Percentiles rank a stretch among this genome's conserved stretches.
These are phyloP conservation scores for Aureobasidium sp. DNA, from an alignment of 2,329 filamentous ascomycete species.

Conservation along the genomic window DNA sequence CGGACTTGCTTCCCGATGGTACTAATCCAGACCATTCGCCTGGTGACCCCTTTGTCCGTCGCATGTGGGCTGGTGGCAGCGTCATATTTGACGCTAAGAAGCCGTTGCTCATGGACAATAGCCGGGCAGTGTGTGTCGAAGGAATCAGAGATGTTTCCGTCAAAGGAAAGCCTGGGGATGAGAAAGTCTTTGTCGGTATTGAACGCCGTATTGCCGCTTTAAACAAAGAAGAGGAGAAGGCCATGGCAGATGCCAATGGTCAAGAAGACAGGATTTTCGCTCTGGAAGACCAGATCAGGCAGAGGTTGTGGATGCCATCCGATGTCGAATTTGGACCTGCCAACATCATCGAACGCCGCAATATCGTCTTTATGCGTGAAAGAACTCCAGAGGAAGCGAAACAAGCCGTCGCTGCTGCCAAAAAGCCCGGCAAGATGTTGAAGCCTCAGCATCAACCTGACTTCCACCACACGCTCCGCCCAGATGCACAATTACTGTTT, in stretches of 20 bases:
- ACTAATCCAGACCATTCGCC: conserved; percentile 75
- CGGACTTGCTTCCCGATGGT: conserved; percentile 65
- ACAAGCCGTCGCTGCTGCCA: conserved; percentile 22
- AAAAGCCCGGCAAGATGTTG: conserved; percentile 29
- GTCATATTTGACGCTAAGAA: conserved; percentile 44
- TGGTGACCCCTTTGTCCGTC: conserved; percentile 58
- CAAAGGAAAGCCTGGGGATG: conserved; percentile 40
- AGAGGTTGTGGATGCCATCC: conserved; percentile 36
- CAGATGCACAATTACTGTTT: conserved; percentile 67
- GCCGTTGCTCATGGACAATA: conserved; percentile 25
- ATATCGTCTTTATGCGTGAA: conserved; percentile 55
- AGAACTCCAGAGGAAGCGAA: conserved; percentile 32
- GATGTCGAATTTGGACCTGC: conserved; percentile 35
- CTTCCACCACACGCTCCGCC: conserved; percentile 52
- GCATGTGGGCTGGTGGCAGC: conserved; percentile 83
- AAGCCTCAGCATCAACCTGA: conserved; percentile 42
- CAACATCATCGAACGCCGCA: conserved; percentile 48
- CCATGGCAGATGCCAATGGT: conserved; percentile 20
- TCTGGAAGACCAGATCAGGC: conserved; percentile 28
- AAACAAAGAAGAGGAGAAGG: conserved; percentile 22
- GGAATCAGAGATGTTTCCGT: conserved; percentile 39
- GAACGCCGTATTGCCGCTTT: conserved; percentile 41
- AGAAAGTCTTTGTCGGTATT: conserved; percentile 54
- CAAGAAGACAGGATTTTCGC: neutral
- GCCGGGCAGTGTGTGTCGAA: conserved; percentile 38